A percentile compares a stretch with the other conserved stretches of the same genome.
Conservation (phyloP, 768 basidiomycete species). For the Trametes cinnabarina region DNA sequence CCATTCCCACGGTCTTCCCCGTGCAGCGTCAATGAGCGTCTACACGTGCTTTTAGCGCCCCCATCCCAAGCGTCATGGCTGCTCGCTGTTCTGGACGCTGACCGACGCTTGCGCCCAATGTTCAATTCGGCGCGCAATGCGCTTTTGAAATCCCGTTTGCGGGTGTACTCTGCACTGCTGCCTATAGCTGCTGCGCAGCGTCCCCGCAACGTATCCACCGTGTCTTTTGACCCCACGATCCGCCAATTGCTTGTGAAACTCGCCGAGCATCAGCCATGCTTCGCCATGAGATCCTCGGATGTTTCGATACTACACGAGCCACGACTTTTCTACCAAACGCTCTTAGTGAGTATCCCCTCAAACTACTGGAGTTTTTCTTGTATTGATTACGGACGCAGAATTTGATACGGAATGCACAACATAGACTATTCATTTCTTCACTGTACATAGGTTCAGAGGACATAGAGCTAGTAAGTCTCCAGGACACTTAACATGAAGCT, state of each 20-base stretch:
- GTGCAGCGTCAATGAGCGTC: background rate
- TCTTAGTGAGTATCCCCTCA: conserved; percentile 23
- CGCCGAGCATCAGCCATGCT: conserved; percentile 30
- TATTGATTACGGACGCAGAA: conserved; percentile 41
- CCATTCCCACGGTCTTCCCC: conserved; percentile 16
- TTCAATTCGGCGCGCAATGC: conserved; percentile 19
- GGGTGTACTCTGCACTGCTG: conserved; percentile 4
- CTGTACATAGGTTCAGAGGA: conserved; percentile 85
- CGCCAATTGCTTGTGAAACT: conserved; percentile 25
- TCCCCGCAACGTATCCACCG: conserved; percentile 16
- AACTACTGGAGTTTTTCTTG: background rate
- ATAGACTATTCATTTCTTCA: conserved; percentile 85
- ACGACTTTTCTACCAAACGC: conserved; percentile 24
- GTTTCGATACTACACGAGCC: conserved; percentile 29
- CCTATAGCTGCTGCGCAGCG: conserved; percentile 4
- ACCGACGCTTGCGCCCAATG: conserved; percentile 16
- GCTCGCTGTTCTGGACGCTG: conserved; percentile 1
- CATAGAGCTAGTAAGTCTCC: conserved; percentile 65
- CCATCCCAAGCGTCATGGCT: background rate
- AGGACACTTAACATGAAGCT: background rate
- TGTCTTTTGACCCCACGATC: conserved; percentile 24
- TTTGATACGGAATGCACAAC: conserved; percentile 73
- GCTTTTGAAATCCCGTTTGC: conserved; percentile 9
- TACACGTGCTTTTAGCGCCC: background rate
- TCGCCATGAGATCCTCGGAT: conserved; percentile 22